Evolutionary conservation across 2,329 filamentous ascomycete genomes (phyloP).

Genomic region (Aspergillus sp.): DNA sequence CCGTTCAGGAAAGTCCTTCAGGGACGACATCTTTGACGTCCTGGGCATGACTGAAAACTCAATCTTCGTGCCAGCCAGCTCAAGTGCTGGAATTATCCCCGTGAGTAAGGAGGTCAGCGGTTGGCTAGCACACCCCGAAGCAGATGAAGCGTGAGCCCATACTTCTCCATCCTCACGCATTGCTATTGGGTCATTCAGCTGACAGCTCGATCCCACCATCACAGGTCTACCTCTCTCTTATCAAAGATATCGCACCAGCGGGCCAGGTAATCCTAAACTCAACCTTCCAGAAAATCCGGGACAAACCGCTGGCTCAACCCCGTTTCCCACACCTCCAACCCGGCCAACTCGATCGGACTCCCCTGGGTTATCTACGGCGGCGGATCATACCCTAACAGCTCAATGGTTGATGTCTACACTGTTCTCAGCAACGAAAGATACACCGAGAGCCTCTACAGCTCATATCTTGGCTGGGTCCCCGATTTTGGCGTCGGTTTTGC

Average conservation of each 20-base stretch:
- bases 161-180: background rate
- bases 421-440: slow-evolving; percentile 29
- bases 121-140: background rate
- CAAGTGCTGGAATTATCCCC: slow-evolving; percentile 1
- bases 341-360: slow-evolving; percentile 39
- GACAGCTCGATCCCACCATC: background rate
- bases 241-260: slow-evolving; percentile 42
- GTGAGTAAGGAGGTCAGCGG: slow-evolving; percentile 3
- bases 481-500: slow-evolving; percentile 42
- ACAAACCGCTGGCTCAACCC: slow-evolving; percentile 50
- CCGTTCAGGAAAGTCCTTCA: background rate
- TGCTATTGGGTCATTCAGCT: background rate
- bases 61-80: background rate
- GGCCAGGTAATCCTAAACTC: slow-evolving; percentile 46
- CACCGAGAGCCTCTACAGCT: slow-evolving; percentile 37
- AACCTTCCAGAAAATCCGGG: slow-evolving; percentile 32
- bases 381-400: slow-evolving; percentile 25
- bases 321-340: slow-evolving; percentile 40
- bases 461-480: slow-evolving; percentile 39
- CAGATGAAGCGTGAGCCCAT: slow-evolving; percentile 1
- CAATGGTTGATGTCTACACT: slow-evolving; percentile 43
- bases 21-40: background rate
- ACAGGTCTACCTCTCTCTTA: slow-evolving; percentile 39
- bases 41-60: background rate
- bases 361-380: slow-evolving; percentile 45